These are phyloP conservation scores for Arabidopsis suecica DNA, from an alignment of 345 rosid genomes.

Conservation along the genomic window DNA sequence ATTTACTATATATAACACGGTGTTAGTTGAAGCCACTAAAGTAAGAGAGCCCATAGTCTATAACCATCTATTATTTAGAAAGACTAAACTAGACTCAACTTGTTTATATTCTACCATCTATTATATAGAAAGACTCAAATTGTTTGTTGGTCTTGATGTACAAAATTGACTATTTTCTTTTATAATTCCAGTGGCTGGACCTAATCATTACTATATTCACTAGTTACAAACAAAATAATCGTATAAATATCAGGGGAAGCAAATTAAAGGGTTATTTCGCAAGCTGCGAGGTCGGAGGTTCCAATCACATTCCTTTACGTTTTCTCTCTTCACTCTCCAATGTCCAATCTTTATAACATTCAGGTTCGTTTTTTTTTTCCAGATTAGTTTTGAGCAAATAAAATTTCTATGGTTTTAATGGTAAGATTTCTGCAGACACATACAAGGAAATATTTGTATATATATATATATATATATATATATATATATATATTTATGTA, in stretches of 20 bases:
- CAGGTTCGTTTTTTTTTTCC: not conserved
- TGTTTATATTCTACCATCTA: not conserved
- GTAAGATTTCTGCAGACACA: not conserved
- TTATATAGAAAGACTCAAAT: conserved; percentile 9
- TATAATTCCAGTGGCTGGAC: not conserved
- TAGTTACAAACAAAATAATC: not conserved
- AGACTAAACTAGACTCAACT: not conserved
- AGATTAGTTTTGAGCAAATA: not conserved
- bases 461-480: too few relatives aligned
- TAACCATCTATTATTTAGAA: conserved; percentile 6
- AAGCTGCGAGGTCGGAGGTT: conserved; percentile 21
- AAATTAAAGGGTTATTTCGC: not conserved
- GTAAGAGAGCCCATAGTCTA: not conserved
- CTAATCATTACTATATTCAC: conserved; percentile 22
- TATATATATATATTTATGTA: not conserved
- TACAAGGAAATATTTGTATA: too few relatives aligned
- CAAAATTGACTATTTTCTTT: not conserved
- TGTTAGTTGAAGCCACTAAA: conserved; percentile 11
- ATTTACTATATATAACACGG: not conserved
- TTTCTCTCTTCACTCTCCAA: conserved; percentile 11
- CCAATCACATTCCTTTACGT: not conserved
- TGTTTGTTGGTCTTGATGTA: not conserved
- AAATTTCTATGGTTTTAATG: not conserved
- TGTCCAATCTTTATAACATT: not conserved
- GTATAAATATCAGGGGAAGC: conserved; percentile 23